Evolutionary conservation across 2,329 filamentous ascomycete species (phyloP).

Genomic region (Mycocentrospora acerina): DNA sequence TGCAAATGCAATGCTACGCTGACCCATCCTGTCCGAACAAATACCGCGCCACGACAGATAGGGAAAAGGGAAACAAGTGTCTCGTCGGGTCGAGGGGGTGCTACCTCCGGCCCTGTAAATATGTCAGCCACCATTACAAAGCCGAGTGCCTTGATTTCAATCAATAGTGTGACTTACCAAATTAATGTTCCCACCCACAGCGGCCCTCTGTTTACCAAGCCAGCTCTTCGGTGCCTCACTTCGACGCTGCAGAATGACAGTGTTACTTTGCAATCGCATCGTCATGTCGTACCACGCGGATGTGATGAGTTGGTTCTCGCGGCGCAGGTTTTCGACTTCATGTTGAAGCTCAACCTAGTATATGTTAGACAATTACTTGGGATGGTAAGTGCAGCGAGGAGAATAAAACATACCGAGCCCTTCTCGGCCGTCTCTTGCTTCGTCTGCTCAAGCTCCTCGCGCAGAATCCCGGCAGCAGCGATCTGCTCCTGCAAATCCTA

Average conservation of each 20-base stretch:
- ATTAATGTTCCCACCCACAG: constrained; percentile 37
- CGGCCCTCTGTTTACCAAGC: constrained; percentile 76
- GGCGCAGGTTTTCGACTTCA: constrained; percentile 68
- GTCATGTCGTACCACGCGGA: constrained; percentile 87
- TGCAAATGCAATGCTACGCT: too few species aligned
- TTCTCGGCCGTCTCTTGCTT: constrained; percentile 39
- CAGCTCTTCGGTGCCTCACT: constrained; percentile 77
- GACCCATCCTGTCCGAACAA: too few species aligned
- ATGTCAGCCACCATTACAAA: background rate
- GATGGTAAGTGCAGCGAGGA: background rate
- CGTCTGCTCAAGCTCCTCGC: constrained; percentile 34
- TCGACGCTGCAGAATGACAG: constrained; percentile 73
- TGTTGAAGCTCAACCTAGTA: constrained; percentile 35
- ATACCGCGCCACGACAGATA: background rate
- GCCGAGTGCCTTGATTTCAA: too few species aligned
- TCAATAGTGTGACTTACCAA: constrained; percentile 23
- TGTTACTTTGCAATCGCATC: constrained; percentile 77
- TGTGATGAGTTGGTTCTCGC: constrained; percentile 76
- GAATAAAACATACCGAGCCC: constrained; percentile 38
- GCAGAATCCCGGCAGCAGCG: constrained; percentile 23
- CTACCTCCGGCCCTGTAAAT: constrained; percentile 19
- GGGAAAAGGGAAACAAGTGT: constrained; percentile 9
- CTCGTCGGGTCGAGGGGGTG: constrained; percentile 16
- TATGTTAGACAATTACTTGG: constrained; percentile 1
- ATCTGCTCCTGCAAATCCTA: constrained; percentile 38